Conservation (phyloP, 768 basidiomycete species). For the Boletus rubroflammeus region DNA sequence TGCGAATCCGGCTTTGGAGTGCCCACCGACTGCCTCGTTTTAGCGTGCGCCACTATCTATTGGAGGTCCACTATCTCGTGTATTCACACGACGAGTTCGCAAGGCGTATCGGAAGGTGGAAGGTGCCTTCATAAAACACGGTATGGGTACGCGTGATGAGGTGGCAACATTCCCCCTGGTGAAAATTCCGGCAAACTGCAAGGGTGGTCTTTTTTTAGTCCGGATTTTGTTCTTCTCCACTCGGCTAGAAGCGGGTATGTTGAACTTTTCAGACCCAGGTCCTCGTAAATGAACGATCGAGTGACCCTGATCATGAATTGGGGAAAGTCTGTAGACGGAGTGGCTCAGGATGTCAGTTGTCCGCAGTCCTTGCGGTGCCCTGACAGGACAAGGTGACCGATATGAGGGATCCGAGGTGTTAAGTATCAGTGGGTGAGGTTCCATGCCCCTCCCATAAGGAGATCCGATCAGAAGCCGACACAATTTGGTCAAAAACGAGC, state of each 20-base stretch:
- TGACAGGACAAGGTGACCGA: background rate
- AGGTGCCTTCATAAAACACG: constrained; percentile 18
- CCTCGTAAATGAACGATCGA: background rate
- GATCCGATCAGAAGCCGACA: constrained; percentile 27
- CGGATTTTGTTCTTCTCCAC: constrained; percentile 1
- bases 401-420: constrained; percentile 2
- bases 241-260: background rate
- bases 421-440: background rate
- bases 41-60: constrained; percentile 16
- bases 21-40: constrained; percentile 1
- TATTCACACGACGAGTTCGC: constrained; percentile 24
- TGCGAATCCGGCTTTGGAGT: constrained; percentile 1
- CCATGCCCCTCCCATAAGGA: background rate
- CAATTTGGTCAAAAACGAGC: constrained; percentile 27
- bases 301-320: constrained; percentile 7
- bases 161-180: background rate
- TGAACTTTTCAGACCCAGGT: background rate
- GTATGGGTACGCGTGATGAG: constrained; percentile 2
- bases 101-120: background rate
- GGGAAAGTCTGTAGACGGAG: constrained; percentile 1
- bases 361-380: constrained; percentile 1
- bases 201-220: constrained; percentile 8
- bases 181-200: background rate
- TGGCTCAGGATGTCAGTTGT: background rate
- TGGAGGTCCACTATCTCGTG: constrained; percentile 2